Conservation (phyloP, 1,284 basidiomycete genomes). For the Taiwanofungus camphoratus region DNA sequence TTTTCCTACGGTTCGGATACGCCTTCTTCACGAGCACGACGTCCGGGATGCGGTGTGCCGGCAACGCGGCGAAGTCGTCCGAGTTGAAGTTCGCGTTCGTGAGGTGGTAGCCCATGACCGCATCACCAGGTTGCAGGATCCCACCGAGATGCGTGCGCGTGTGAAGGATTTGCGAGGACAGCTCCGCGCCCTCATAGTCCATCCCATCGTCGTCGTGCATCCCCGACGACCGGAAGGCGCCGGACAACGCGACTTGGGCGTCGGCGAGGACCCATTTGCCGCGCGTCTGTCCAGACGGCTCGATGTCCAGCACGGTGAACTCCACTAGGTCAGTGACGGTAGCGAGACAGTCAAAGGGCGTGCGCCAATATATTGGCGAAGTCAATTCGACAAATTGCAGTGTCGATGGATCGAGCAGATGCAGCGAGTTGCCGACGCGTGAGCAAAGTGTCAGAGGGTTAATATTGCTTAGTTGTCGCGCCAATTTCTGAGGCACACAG, state of each 20-base stretch:
- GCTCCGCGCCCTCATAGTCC: constrained; percentile 51
- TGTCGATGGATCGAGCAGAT: constrained; percentile 86
- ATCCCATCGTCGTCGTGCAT: constrained; percentile 42
- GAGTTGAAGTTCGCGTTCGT: constrained; percentile 92
- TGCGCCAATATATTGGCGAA: constrained; percentile 85
- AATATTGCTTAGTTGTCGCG: constrained; percentile 83
- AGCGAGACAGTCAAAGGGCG: constrained; percentile 83
- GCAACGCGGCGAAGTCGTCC: constrained; percentile 75
- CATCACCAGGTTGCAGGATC: constrained; percentile 94
- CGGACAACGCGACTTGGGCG: constrained; percentile 87
- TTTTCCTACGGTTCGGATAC: constrained; percentile 93
- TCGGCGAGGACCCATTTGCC: constrained; percentile 88
- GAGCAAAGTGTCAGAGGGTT: constrained; percentile 83
- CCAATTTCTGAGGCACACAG: constrained; percentile 80
- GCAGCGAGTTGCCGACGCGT: constrained; percentile 88
- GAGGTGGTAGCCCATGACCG: constrained; percentile 88
- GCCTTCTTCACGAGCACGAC: constrained; percentile 94
- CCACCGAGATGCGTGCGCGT: constrained; percentile 95
- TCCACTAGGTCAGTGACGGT: constrained; percentile 85
- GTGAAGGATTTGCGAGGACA: constrained; percentile 77
- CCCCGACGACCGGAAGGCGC: constrained; percentile 60
- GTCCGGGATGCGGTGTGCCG: constrained; percentile 78
- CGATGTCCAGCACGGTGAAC: constrained; percentile 94
- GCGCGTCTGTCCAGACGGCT: constrained; percentile 66
- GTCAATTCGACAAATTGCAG: constrained; percentile 82